Base-by-base conservation (phyloP, 139 green algal genomes). In the Mesotaenium endlicherianum region DNA sequence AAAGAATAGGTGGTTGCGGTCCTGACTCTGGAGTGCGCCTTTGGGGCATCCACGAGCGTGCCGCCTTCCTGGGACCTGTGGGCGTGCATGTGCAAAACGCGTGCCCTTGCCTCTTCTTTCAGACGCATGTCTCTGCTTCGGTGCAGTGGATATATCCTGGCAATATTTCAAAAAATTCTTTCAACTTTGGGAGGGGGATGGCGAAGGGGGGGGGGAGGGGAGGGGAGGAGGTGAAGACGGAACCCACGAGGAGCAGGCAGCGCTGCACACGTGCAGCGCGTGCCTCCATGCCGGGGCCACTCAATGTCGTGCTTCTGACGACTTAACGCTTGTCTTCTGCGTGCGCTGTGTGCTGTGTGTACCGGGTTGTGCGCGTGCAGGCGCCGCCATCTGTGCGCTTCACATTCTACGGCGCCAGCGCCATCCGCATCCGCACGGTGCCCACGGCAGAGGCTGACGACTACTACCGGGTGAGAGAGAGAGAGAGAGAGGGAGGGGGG, bases 371-470 rank as follows among this genome's bases (percentile, higher is more conserved):
- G 26, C 26, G 20, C 26, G 20, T 26, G 17, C 75, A 82, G 57
- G 64, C 75, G 38, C 64, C 64, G 30, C 64, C 75, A 14, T 77
- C 64, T 11, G 57, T 80, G 20, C 14, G 50, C 6, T 44, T 77
- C 30, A 80, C 57, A 8, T 83, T 82, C 58, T 83, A 72, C 75
- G 57, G 57, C 14, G 14, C 57, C 38, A 64, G n/a, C 8, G 11
- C 11, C 49, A 14, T 86, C 30, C 34, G 72, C 4, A 30, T 86
- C 5, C 34, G 39, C 42, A 39, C 50, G 3, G 70, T 86, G 20
- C 71, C 49, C 31, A 83, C 80, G 53, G 26, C 20, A 64, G 26
- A 26, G 20, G 53, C 26, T 64, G 53, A 64, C 26, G 26, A 64
- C 26, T 64, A 26, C 20, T 26, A 34, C 26, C 53, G 53, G 53